phyloP scores from a whole-genome alignment of 2,329 filamentous ascomycete genomes.

The Clonostachys rhizophaga region DNA sequence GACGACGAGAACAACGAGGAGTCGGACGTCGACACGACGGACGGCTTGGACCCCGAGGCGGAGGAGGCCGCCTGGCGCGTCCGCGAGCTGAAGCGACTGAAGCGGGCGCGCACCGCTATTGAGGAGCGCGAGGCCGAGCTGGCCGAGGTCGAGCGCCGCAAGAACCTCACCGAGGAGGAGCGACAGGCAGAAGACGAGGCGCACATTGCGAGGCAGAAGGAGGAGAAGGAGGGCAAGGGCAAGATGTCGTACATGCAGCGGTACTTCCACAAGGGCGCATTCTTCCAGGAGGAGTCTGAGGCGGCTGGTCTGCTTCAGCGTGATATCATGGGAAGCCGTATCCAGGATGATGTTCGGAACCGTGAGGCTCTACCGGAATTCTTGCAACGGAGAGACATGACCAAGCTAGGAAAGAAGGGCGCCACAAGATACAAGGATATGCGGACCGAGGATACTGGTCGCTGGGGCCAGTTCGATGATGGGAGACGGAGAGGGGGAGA shows the following conservation, averaged over 20 bases:
- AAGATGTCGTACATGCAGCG: constrained; percentile 91
- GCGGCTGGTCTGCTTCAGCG: constrained; percentile 72
- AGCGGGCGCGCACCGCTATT: constrained; percentile 80
- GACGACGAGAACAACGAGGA: constrained; percentile 70
- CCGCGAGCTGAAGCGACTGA: constrained; percentile 83
- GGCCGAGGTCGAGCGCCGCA: constrained; percentile 83
- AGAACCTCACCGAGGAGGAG: constrained; percentile 83
- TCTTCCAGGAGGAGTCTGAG: constrained; percentile 80
- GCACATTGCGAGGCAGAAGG: constrained; percentile 71
- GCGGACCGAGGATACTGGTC: constrained; percentile 83
- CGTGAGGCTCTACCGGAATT: constrained; percentile 83
- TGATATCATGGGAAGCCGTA: constrained; percentile 80
- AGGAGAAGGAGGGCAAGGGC: constrained; percentile 72
- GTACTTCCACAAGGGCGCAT: constrained; percentile 95
- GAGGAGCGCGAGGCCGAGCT: constrained; percentile 79
- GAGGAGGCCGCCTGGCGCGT: constrained; percentile 93
- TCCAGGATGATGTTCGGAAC: constrained; percentile 78
- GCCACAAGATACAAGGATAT: constrained; percentile 87
- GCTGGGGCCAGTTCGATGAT: constrained; percentile 68
- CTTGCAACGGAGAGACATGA: constrained; percentile 90
- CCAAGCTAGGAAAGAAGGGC: constrained; percentile 88
- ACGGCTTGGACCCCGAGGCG: constrained; percentile 79
- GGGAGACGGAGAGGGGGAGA: constrained; percentile 26
- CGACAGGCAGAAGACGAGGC: constrained; percentile 79
- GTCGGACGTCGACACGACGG: constrained; percentile 81